These are phyloP conservation scores for Colletotrichum sansevieriae DNA, from an alignment of 2,329 filamentous ascomycete species.

Conservation along the genomic window DNA sequence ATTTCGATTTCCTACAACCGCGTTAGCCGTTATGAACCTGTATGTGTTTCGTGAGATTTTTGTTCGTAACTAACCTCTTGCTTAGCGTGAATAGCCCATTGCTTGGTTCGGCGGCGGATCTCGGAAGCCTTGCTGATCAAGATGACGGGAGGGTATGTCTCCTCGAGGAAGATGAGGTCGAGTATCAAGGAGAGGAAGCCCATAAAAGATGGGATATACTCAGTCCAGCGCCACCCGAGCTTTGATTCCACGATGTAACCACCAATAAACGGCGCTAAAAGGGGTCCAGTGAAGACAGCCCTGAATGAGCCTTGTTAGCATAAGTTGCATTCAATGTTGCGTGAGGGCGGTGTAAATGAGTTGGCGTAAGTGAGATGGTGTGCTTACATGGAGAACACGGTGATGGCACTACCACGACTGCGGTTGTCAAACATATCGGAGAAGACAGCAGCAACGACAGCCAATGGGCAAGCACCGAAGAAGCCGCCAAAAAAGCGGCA, in stretches of 20 bases:
- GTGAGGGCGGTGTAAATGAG: no score
- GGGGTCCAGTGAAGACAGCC: slow-evolving; percentile 74
- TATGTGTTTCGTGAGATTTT: no score
- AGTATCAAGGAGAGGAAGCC: slow-evolving; percentile 71
- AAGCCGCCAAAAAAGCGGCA: slow-evolving; percentile 81
- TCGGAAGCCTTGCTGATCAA: slow-evolving; percentile 72
- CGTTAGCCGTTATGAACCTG: no score
- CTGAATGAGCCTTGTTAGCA: no score
- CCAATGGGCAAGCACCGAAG: slow-evolving; percentile 76
- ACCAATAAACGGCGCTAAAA: slow-evolving; percentile 77
- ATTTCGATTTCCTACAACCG: slow-evolving; percentile 75
- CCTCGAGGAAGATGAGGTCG: slow-evolving; percentile 73
- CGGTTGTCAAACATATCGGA: slow-evolving; percentile 79
- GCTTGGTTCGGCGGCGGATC: slow-evolving; percentile 72
- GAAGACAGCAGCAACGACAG: slow-evolving; percentile 79
- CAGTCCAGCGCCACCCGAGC: slow-evolving; percentile 81
- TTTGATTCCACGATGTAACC: slow-evolving; percentile 74
- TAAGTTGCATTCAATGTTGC: no score
- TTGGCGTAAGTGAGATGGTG: no score
- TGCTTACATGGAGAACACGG: slow-evolving; percentile 65
- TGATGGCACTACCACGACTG: slow-evolving; percentile 70
- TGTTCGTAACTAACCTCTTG: slow-evolving; percentile 45
- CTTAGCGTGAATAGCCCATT: slow-evolving; percentile 79
- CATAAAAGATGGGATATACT: slow-evolving; percentile 74
- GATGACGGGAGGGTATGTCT: slow-evolving; percentile 79